Base-by-base conservation (phyloP, 1,139 yeast genomes). In the Geotrichum cucujoidarum region DNA sequence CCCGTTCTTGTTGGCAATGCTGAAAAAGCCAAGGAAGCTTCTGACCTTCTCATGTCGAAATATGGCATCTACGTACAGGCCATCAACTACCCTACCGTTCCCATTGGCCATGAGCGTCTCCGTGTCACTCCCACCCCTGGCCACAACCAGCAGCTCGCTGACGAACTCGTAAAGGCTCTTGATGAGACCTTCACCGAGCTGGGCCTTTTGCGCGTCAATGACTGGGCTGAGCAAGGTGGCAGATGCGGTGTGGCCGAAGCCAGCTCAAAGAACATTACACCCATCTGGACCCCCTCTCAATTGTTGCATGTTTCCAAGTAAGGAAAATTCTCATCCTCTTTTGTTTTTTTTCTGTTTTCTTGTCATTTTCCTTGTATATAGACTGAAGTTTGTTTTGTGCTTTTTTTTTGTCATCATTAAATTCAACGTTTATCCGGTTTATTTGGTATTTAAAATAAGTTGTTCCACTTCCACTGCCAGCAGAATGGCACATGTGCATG, bases 101-200 rank as follows among this genome's bases (percentile, higher is more conserved):
- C 97, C 34, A 83, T 87, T 62, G 98, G 98, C 53, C 83, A 89
- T 57, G 99, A 92, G 72, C 81, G 98, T 66, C 78, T 92, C 64
- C 81, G 99, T 71, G 83, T 92, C 63, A 92, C 98, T 17, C 97
- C 99, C 47, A 90, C 98, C 37, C 99, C 99, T 36, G 97, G 97
- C 49, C 99, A 92, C 68, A 78, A 80, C 29, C 75, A 80, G 51
- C 84, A 83, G 54, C 75, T 87, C 50, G 77, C 92, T 51, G 87
- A 89, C 64, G 77, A 81, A 56, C 76, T 92, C 60, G 75, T 92
- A 53, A 76, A 71, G 13, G 90, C 97, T 5, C 73, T 94, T 45
- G 95, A 88, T 60, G 76, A 79, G 45, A 89, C 90, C 24, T 92
- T 92, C 72, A 74, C 73, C 42, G 85, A 83, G 56, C 76, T 90